Evolutionary conservation across 2,329 filamentous ascomycete genomes (phyloP).

Genomic region (Sporothrix protearum): DNA sequence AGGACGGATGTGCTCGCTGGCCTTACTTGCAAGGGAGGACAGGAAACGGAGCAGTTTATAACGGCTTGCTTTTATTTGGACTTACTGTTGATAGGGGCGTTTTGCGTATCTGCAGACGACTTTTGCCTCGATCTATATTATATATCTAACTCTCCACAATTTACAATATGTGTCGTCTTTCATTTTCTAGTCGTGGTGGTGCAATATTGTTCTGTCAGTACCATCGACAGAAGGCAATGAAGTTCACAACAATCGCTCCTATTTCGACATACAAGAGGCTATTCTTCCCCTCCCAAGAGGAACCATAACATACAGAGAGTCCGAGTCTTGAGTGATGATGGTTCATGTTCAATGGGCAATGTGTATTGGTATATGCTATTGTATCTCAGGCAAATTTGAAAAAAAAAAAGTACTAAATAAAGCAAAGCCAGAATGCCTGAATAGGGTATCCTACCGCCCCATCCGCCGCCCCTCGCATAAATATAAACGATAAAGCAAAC

Average conservation of each 20-base stretch:
- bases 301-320: neutral
- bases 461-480: neutral
- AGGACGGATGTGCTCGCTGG: neutral
- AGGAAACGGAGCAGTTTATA: neutral
- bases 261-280: neutral
- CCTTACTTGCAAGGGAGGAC: neutral
- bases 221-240: no score
- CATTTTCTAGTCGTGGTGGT: neutral
- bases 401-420: neutral
- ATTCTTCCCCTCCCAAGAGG: neutral
- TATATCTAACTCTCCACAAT: conserved; percentile 15
- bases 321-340: neutral
- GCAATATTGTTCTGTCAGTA: neutral
- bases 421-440: conserved; percentile 14
- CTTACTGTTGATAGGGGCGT: neutral
- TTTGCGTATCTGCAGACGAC: neutral
- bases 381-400: neutral
- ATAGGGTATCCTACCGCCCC: conserved; percentile 15
- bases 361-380: neutral
- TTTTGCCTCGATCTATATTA: neutral
- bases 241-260: neutral
- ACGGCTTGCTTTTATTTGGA: neutral
- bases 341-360: neutral
- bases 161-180: neutral
- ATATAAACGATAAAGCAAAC: conserved; percentile 6